Evolutionary conservation across 257 asterid genomes (phyloP).

Genomic region (Ligustrum vulgare): DNA sequence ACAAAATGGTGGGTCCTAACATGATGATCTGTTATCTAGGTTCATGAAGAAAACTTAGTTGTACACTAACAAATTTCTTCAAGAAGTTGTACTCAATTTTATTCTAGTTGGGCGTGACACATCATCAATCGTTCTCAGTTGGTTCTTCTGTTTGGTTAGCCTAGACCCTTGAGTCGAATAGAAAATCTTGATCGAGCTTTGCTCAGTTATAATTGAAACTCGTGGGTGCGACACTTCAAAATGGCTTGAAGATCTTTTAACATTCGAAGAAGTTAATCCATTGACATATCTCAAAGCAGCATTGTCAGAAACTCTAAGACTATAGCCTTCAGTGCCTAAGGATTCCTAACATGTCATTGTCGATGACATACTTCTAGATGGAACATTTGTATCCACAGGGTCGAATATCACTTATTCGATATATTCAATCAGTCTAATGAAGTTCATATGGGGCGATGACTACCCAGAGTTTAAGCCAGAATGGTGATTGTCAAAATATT

Average conservation of each 20-base stretch:
- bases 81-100: slow-evolving; percentile 45
- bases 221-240: slow-evolving; percentile 39
- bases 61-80: slow-evolving; percentile 42
- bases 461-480: slow-evolving; percentile 55
- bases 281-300: slow-evolving; percentile 47
- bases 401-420: slow-evolving; percentile 51
- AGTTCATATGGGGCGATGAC: no score
- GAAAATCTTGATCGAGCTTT: slow-evolving; percentile 37
- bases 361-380: slow-evolving; percentile 48
- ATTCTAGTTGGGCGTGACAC: slow-evolving; percentile 62
- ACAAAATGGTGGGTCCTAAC: slow-evolving; percentile 30
- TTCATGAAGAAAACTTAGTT: slow-evolving; percentile 53
- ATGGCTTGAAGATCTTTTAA: slow-evolving; percentile 42
- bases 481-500: slow-evolving; percentile 45
- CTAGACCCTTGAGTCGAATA: slow-evolving; percentile 43
- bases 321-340: slow-evolving; percentile 55
- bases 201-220: slow-evolving; percentile 33
- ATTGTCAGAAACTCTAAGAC: slow-evolving; percentile 46
- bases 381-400: slow-evolving; percentile 52
- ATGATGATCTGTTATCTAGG: slow-evolving; percentile 49
- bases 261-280: slow-evolving; percentile 45
- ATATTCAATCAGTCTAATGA: slow-evolving; percentile 53
- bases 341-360: slow-evolving; percentile 53
- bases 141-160: slow-evolving; percentile 52
- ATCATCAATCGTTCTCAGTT: slow-evolving; percentile 55